Conservation (phyloP, 192 early-diverging fungal genomes). For the Backusella westeae region DNA sequence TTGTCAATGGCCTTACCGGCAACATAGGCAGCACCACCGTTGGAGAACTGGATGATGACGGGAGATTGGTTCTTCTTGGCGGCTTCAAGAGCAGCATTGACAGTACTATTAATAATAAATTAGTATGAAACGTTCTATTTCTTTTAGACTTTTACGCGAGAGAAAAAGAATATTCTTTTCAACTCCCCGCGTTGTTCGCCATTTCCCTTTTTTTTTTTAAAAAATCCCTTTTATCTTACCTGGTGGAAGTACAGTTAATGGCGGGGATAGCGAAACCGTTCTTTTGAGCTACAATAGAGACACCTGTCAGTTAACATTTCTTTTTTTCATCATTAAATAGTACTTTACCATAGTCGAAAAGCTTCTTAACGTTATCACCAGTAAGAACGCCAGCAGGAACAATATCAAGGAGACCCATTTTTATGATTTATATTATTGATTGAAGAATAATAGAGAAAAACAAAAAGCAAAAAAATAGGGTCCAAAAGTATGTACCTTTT, state of each 20-base stretch:
- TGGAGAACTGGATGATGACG: constrained; percentile 94
- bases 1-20: constrained; percentile 93
- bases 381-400: constrained; percentile 91
- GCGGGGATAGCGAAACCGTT: constrained; percentile 94
- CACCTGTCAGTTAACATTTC: not conserved
- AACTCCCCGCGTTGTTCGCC: not conserved
- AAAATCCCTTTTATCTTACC: constrained; percentile 7
- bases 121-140: not conserved
- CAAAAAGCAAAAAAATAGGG: not conserved
- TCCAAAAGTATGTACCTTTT: not conserved
- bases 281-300: constrained; percentile 48
- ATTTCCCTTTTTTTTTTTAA: not conserved
- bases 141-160: not conserved
- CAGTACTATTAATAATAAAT: constrained; percentile 44
- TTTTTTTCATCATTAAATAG: not conserved
- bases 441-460: not conserved
- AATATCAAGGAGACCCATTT: constrained; percentile 74
- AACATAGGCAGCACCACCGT: constrained; percentile 89
- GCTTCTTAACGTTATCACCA: constrained; percentile 88
- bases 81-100: constrained; percentile 93
- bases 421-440: not conserved
- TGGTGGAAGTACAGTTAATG: constrained; percentile 94
- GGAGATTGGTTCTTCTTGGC: constrained; percentile 91
- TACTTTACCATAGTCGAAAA: constrained; percentile 58
- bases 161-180: not conserved